Evolutionary conservation across 495 filamentous ascomycete species (phyloP).

Genomic region (Penicillium tannophilum): DNA sequence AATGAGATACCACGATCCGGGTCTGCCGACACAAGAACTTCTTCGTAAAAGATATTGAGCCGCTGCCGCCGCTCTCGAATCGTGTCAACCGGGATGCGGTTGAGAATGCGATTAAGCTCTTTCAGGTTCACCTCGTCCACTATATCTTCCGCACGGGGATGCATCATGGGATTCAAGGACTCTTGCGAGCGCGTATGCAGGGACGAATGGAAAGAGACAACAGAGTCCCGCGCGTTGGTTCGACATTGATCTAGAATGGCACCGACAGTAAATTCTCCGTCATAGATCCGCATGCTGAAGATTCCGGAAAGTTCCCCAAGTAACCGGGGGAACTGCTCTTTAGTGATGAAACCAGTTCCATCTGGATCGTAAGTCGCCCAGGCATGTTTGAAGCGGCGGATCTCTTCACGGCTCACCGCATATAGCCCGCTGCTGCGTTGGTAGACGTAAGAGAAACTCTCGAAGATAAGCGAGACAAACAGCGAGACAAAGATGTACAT

Average conservation of each 20-base stretch:
- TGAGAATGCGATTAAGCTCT: constrained; percentile 72
- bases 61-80: constrained; percentile 72
- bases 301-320: constrained; percentile 89
- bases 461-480: constrained; percentile 98
- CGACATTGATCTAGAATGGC: constrained; percentile 82
- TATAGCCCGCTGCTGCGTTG: constrained; percentile 82
- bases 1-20: constrained; percentile 87
- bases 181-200: constrained; percentile 27
- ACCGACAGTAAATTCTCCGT: constrained; percentile 80
- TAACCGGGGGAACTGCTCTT: constrained; percentile 87
- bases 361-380: constrained; percentile 94
- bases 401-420: constrained; percentile 84
- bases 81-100: constrained; percentile 70
- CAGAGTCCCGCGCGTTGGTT: constrained; percentile 50
- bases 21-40: constrained; percentile 92
- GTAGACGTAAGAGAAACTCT: constrained; percentile 99
- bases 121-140: constrained; percentile 76
- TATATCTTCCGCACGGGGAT: constrained; percentile 43
- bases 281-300: constrained; percentile 98
- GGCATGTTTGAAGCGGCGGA: constrained; percentile 95
- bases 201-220: constrained; percentile 18
- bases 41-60: constrained; percentile 93
- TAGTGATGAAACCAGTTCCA: constrained; percentile 88
- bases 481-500: constrained; percentile 99
- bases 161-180: constrained; percentile 18